Base-by-base conservation (phyloP, 2,329 filamentous ascomycete genomes). In the Sporothrix pseudoabietina region DNA sequence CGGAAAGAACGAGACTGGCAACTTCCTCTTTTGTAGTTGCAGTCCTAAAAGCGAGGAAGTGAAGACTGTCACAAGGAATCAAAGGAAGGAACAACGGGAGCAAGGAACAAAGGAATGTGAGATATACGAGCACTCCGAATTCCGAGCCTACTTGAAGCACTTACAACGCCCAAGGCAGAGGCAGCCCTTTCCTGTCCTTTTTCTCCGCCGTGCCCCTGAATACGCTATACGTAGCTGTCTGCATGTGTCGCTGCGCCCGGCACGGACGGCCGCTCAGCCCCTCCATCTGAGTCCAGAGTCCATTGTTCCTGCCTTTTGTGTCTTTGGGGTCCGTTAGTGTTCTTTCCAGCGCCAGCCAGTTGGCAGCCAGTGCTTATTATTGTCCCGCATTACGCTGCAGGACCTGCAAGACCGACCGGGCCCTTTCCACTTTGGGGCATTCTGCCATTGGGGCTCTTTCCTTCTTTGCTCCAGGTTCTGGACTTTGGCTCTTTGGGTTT, bases 211-310 rank as follows among this genome's bases (percentile, higher is more conserved):
- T 39, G 41, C n/a, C 57, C 59, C 22, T 26, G 26, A 26, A 2
- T 26, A 26, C 26, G 26, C 26, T 1, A 26, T 26, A 26, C 26
- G 26, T 2, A 1, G 26, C 41, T 12, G 44, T 49, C 52, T 55
- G 52, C 52, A 54, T 22, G 55, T 35, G 19, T 59, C 30, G 59
- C 55, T 59, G 35, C 59, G 59, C 59, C 59, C 59, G 59, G 59
- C 35, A 63, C 19, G 12, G 35, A 63, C 59, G 35, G 59, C 59
- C 59, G 44, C 63, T 66, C 63, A 66, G 63, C 63, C 63, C 63
- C 59, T 61, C 57, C 22, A 55, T 30, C 44, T 49, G 44, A 1
- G 14, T 49, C 44, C 14, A 19, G 44, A 4, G 14, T 19, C 44
- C 44, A 19, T 49, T 14, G 12, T 16, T 49, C 14, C 44, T 16